A percentile compares a stretch with the other conserved stretches of the same genome.
These are phyloP conservation scores for Skeletonema tropicum DNA, from an alignment of 108 stramenopile genomes.

Conservation along the genomic window DNA sequence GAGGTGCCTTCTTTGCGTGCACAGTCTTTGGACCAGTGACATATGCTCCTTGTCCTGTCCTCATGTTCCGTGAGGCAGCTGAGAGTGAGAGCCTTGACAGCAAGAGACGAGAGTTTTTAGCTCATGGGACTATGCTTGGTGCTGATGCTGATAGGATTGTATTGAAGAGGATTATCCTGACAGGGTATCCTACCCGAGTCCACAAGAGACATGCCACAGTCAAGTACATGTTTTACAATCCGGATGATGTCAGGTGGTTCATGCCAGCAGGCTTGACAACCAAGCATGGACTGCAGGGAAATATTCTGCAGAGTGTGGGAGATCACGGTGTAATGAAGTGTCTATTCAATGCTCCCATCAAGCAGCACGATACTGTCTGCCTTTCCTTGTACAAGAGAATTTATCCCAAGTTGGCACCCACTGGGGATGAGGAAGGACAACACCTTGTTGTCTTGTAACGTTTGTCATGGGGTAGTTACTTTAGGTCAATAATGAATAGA, in stretches of 20 bases:
- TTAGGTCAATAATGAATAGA: not conserved
- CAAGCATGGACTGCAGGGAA: constrained; percentile 96
- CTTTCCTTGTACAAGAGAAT: constrained; percentile 97
- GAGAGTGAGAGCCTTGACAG: constrained; percentile 13
- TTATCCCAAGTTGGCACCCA: constrained; percentile 92
- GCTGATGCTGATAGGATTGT: constrained; percentile 98
- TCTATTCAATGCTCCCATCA: constrained; percentile 94
- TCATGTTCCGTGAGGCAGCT: constrained; percentile 69
- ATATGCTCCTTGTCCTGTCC: constrained; percentile 89
- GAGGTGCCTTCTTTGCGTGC: constrained; percentile 86
- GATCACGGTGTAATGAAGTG: constrained; percentile 99
- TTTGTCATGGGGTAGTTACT: not conserved
- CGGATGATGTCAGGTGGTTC: constrained; percentile 98
- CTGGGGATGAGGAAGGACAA: constrained; percentile 22
- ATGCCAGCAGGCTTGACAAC: constrained; percentile 95
- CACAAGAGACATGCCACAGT: constrained; percentile 97
- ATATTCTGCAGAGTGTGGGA: constrained; percentile 95
- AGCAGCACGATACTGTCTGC: constrained; percentile 98
- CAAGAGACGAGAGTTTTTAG: constrained; percentile 71
- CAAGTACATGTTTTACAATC: constrained; percentile 99
- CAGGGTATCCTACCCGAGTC: constrained; percentile 96
- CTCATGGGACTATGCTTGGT: constrained; percentile 90
- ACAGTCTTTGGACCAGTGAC: constrained; percentile 95
- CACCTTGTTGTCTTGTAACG: constrained; percentile 35
- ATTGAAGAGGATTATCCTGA: constrained; percentile 95